A percentile compares a stretch with the other conserved stretches of the same genome.
Conservation (phyloP, 23 red algal genomes). For the Cyanidiococcus yangmingshanensis region DNA sequence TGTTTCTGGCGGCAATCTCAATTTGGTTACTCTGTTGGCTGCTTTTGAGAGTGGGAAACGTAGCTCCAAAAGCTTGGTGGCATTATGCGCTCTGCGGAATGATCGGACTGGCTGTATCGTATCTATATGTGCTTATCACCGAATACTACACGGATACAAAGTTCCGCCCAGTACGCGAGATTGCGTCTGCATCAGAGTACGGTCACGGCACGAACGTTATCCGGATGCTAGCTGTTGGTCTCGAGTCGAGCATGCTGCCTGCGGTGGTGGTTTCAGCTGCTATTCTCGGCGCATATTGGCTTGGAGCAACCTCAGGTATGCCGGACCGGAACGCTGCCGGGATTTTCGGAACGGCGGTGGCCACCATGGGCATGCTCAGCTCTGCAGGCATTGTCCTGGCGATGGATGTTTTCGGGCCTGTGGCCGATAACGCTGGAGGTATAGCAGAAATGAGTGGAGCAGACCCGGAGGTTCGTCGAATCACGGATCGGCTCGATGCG, state of each 20-base stretch:
- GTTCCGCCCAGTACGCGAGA: constrained; percentile 1
- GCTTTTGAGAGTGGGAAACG: constrained; percentile 1
- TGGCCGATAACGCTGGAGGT: constrained; percentile 57
- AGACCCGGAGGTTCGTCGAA: constrained; percentile 35
- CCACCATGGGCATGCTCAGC: constrained; percentile 55
- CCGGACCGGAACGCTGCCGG: constrained; percentile 26
- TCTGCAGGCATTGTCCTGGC: constrained; percentile 40
- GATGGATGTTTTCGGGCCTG: constrained; percentile 42
- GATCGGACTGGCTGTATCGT: constrained; percentile 25
- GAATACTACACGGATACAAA: constrained; percentile 33
- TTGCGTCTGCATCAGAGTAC: constrained; percentile 19
- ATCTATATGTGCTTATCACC: constrained; percentile 28
- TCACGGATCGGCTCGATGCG: constrained; percentile 57
- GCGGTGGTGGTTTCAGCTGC: constrained; percentile 29
- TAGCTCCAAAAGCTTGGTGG: constrained; percentile 30
- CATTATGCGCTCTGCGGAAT: constrained; percentile 29
- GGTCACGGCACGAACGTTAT: constrained; percentile 36
- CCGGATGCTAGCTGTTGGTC: constrained; percentile 42
- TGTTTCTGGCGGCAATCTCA: constrained; percentile 18
- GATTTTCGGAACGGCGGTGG: constrained; percentile 49
- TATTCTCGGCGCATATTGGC: constrained; percentile 35
- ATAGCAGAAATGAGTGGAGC: constrained; percentile 51
- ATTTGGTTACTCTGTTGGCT: constrained; percentile 24
- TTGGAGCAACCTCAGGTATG: constrained; percentile 32
- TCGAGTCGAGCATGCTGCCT: constrained; percentile 44